Conservation (phyloP, 257 asterid species). For the Cordia subcordata region DNA sequence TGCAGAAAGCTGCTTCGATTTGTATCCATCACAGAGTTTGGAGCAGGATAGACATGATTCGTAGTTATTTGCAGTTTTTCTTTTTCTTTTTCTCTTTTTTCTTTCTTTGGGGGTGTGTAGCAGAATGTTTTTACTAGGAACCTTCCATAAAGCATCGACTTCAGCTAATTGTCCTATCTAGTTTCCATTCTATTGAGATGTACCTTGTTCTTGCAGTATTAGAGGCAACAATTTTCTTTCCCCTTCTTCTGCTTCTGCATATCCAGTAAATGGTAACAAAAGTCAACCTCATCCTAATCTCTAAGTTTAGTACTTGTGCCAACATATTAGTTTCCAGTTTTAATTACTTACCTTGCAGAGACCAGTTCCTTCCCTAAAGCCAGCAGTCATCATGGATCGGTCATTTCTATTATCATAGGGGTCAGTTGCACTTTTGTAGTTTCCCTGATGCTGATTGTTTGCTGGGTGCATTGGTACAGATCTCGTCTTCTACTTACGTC, state of each 20-base stretch:
- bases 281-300: neutral
- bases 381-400: constrained; percentile 41
- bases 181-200: neutral
- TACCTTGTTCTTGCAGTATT: constrained; percentile 44
- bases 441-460: constrained; percentile 45
- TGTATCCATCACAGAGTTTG: no score
- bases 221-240: constrained; percentile 83
- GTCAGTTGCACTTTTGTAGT: constrained; percentile 51
- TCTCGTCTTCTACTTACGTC: constrained; percentile 46
- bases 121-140: no score
- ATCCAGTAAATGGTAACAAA: constrained; percentile 53
- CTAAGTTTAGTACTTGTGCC: neutral
- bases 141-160: no score
- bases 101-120: no score
- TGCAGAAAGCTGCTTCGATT: neutral
- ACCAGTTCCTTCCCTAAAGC: constrained; percentile 34
- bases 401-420: constrained; percentile 46
- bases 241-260: constrained; percentile 54
- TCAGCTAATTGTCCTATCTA: no score
- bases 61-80: neutral
- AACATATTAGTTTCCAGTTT: constrained; percentile 7
- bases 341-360: constrained; percentile 36
- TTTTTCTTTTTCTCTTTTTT: no score
- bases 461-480: constrained; percentile 71
- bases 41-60: neutral